A percentile compares a stretch with the other conserved stretches of the same genome.
Evolutionary conservation across 192 early-diverging fungal genomes (phyloP).

Genomic region (Thamnidium elegans): DNA sequence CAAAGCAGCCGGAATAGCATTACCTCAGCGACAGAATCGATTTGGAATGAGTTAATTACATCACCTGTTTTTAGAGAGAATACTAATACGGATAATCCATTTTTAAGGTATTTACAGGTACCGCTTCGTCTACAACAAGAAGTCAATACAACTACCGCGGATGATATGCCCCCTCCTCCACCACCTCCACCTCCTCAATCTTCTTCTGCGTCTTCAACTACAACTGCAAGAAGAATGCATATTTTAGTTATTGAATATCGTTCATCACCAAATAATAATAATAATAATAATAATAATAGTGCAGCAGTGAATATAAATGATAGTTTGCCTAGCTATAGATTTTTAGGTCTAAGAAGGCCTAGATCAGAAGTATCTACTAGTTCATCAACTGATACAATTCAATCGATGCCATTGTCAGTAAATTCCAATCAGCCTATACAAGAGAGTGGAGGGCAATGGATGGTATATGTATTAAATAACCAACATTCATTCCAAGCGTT

Average conservation of each 20-base stretch:
- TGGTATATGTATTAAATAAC: conserved; percentile 29
- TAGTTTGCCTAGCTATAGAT: neutral
- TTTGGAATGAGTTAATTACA: neutral
- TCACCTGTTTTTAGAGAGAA: neutral
- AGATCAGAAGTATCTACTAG: conserved; percentile 23
- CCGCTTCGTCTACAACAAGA: conserved; percentile 6
- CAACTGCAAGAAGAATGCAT: conserved; percentile 1
- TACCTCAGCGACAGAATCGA: neutral
- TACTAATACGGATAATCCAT: neutral
- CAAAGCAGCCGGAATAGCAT: neutral
- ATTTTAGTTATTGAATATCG: neutral
- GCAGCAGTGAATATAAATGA: too few species aligned
- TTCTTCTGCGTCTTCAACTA: neutral
- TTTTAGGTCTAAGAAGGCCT: conserved; percentile 10
- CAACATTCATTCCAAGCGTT: conserved; percentile 4
- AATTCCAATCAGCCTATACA: conserved; percentile 20
- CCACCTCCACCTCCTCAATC: neutral
- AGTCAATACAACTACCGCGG: neutral
- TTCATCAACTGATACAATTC: conserved; percentile 25
- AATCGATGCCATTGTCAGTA: conserved; percentile 25
- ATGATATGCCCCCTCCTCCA: neutral
- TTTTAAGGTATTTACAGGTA: conserved; percentile 2
- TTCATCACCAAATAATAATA: neutral
- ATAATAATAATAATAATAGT: neutral
- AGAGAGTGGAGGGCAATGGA: conserved; percentile 22